These are phyloP conservation scores for Linum usitatissimum DNA, from an alignment of 345 rosid species.

Conservation along the genomic window DNA sequence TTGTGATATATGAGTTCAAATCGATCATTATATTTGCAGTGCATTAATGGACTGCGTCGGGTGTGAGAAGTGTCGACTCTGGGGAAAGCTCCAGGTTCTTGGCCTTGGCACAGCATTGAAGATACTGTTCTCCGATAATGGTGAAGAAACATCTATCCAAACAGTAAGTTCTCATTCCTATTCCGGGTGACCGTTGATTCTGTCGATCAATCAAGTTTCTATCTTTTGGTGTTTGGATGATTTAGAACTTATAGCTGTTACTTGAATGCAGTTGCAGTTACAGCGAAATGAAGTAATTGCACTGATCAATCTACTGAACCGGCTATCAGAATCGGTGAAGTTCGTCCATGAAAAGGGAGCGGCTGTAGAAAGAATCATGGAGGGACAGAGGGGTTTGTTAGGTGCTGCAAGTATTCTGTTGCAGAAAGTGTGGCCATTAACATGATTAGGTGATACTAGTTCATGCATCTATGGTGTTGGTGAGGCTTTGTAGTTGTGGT, in stretches of 20 bases:
- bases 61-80: conserved; percentile 92
- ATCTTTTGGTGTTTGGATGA: background rate
- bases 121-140: conserved; percentile 74
- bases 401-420: conserved; percentile 19
- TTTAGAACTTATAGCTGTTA: background rate
- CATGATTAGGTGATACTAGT: conserved; percentile 21
- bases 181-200: background rate
- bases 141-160: conserved; percentile 34
- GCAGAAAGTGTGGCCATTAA: conserved; percentile 22
- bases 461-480: background rate
- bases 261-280: conserved; percentile 42
- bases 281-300: conserved; percentile 79
- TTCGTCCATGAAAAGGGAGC: conserved; percentile 49
- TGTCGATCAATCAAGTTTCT: too few relatives aligned
- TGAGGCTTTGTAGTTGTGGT: background rate
- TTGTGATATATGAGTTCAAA: conserved; percentile 1
- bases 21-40: conserved; percentile 37
- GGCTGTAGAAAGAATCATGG: conserved; percentile 26
- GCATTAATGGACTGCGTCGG: conserved; percentile 94
- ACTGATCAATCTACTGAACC: conserved; percentile 56
- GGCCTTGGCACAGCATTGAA: conserved; percentile 94
- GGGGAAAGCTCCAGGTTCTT: conserved; percentile 98
- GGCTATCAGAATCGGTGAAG: conserved; percentile 60
- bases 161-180: conserved; percentile 33
- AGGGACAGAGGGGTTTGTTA: conserved; percentile 14